Percentiles rank a stretch among this genome's conserved stretches.
Evolutionary conservation across 768 basidiomycete species (phyloP).

Genomic region (Plicaturopsis crispa): DNA sequence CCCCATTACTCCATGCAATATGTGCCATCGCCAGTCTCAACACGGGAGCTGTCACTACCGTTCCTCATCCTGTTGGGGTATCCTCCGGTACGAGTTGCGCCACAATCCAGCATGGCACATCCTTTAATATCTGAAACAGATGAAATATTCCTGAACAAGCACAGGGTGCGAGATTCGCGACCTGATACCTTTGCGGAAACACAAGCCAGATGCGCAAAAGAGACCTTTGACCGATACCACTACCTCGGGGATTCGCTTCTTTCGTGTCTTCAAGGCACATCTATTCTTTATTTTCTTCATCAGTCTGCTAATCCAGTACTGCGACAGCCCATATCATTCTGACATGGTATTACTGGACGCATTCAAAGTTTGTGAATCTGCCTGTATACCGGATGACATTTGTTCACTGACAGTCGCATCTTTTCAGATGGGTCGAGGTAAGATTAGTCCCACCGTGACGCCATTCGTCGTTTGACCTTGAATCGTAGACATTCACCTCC

Average conservation of each 20-base stretch:
- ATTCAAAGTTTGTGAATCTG: slow-evolving; percentile 45
- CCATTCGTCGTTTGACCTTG: slow-evolving; percentile 5
- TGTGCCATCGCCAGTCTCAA: slow-evolving; percentile 76
- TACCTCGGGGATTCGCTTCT: slow-evolving; percentile 45
- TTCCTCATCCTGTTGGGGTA: slow-evolving; percentile 40
- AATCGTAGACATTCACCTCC: slow-evolving; percentile 46
- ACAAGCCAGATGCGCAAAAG: slow-evolving; percentile 49
- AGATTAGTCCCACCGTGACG: slow-evolving; percentile 7
- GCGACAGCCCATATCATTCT: slow-evolving; percentile 51
- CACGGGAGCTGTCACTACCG: slow-evolving; percentile 56
- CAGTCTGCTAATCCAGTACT: background rate
- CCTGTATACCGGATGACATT: background rate
- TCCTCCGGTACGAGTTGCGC: slow-evolving; percentile 28
- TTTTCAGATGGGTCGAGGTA: slow-evolving; percentile 67
- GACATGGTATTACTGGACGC: slow-evolving; percentile 69
- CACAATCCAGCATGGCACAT: background rate
- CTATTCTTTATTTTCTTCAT: slow-evolving; percentile 1
- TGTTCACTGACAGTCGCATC: slow-evolving; percentile 6
- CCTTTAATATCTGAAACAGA: slow-evolving; percentile 20
- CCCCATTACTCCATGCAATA: slow-evolving; percentile 76
- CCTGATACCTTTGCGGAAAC: slow-evolving; percentile 60
- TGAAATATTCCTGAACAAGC: slow-evolving; percentile 45
- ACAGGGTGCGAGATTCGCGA: slow-evolving; percentile 35
- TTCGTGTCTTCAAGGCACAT: slow-evolving; percentile 58
- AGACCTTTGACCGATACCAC: slow-evolving; percentile 39